Base-by-base conservation (phyloP, 2,329 filamentous ascomycete genomes). In the Ascochyta viciae-villosae region DNA sequence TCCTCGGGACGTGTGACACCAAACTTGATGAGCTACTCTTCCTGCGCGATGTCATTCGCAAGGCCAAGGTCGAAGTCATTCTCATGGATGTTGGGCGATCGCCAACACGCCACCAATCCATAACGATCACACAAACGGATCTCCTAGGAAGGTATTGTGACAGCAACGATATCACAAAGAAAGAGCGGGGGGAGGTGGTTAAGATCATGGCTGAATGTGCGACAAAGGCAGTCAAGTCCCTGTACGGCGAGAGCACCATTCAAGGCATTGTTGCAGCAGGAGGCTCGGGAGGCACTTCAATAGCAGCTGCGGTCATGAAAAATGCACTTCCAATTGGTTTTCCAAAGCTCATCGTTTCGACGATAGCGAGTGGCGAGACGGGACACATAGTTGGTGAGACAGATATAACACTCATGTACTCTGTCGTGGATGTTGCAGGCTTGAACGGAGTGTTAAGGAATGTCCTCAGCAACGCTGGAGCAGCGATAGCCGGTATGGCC, bases 401-500 rank as follows among this genome's bases (percentile, higher is more conserved):
- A 0, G 89, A 91, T 60, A 87, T 90, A 42, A 84, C 83, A 0
- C 81, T 91, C 75, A 88, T 89, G 83, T 88, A 89, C 64, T 87
- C 83, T 15, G 86, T 91, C 1, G 88, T 90, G 13, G 89, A 91
- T 54, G 82, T 91, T 46, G 86, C 88, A 1, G 89, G 89, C 0
- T 70, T 84, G 9, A 91, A 90, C 58, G 74, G 79, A 1, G 75
- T 90, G 3, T 73, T 90, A 13, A 78, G 79, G 6, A 76, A 77
- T 2, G 81, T 90, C 0, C 71, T 91, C 6, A 73, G 77, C 22
- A 91, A 91, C 62, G 87, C 88, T 0, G 87, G 83, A 0, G 83
- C 81, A 0, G 83, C 85, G 0, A 84, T 90, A 34, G 76, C 76
- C 0, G 87, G 82, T 0, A 88, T 89, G 81, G 83, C 85, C 0